Conservation (phyloP, 306 rosid genomes). For the Pyrus bretschneideri region DNA sequence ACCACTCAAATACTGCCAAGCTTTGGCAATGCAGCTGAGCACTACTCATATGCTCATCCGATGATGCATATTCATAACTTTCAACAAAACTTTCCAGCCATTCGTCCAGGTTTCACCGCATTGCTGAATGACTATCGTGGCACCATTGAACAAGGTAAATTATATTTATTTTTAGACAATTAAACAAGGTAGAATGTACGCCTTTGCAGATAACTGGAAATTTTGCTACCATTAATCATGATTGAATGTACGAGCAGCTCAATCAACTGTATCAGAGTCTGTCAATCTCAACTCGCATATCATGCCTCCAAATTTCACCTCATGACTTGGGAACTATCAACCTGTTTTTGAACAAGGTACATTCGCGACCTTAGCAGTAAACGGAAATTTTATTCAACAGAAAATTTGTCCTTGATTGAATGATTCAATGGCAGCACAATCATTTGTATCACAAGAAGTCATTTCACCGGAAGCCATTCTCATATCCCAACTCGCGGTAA, state of each 20-base stretch:
- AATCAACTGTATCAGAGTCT: constrained; percentile 30
- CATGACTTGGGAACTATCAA: constrained; percentile 48
- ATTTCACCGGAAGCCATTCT: constrained; percentile 35
- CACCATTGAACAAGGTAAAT: constrained; percentile 40
- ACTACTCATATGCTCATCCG: constrained; percentile 28
- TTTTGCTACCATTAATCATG: constrained; percentile 14
- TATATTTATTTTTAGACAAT: neutral
- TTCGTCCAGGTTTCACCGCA: constrained; percentile 81
- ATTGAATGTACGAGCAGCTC: constrained; percentile 32
- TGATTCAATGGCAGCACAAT: constrained; percentile 36
- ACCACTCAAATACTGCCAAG: constrained; percentile 8
- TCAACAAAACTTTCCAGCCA: constrained; percentile 38
- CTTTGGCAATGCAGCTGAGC: constrained; percentile 22
- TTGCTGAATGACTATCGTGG: constrained; percentile 42
- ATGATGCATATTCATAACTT: constrained; percentile 19
- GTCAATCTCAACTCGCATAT: constrained; percentile 26
- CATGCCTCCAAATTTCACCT: constrained; percentile 82
- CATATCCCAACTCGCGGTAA: constrained; percentile 68
- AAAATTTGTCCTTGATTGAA: constrained; percentile 24
- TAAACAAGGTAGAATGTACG: constrained; percentile 34
- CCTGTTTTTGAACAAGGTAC: constrained; percentile 46
- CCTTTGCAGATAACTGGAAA: neutral
- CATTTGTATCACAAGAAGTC: constrained; percentile 29
- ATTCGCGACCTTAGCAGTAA: neutral
- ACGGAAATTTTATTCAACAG: constrained; percentile 6